Conservation (phyloP, 257 asterid genomes). For the Cruciata laevipes region DNA sequence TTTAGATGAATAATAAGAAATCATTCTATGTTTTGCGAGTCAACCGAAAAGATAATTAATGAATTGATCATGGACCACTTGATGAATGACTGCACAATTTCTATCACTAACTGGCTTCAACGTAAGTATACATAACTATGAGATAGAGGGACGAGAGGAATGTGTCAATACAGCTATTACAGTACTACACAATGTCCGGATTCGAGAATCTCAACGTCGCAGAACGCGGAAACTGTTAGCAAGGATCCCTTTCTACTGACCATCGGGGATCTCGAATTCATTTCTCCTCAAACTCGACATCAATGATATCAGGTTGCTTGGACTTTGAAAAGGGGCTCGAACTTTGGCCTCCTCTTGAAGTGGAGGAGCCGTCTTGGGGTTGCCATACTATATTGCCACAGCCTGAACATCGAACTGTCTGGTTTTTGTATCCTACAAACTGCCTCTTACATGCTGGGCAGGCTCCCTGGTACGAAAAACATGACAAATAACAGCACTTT, state of each 20-base stretch:
- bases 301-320: conserved; percentile 70
- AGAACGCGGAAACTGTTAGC: not conserved
- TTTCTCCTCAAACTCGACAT: conserved; percentile 94
- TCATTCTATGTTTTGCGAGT: no score
- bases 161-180: conserved; percentile 6
- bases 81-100: not conserved
- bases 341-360: conserved; percentile 58
- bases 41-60: no score
- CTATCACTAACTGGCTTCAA: not conserved
- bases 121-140: conserved; percentile 1
- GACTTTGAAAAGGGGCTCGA: conserved; percentile 55
- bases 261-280: conserved; percentile 25
- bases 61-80: no score
- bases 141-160: not conserved
- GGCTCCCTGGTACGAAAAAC: conserved; percentile 55
- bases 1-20: no score
- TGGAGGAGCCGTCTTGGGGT: conserved; percentile 61
- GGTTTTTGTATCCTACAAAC: conserved; percentile 78
- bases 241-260: conserved; percentile 18
- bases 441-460: conserved; percentile 91
- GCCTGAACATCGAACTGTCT: conserved; percentile 71
- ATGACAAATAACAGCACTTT: not conserved
- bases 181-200: not conserved
- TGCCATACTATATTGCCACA: conserved; percentile 96
- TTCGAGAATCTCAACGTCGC: not conserved